These are phyloP conservation scores for Citrus cavaleriei DNA, from an alignment of 345 rosid genomes.

Conservation along the genomic window DNA sequence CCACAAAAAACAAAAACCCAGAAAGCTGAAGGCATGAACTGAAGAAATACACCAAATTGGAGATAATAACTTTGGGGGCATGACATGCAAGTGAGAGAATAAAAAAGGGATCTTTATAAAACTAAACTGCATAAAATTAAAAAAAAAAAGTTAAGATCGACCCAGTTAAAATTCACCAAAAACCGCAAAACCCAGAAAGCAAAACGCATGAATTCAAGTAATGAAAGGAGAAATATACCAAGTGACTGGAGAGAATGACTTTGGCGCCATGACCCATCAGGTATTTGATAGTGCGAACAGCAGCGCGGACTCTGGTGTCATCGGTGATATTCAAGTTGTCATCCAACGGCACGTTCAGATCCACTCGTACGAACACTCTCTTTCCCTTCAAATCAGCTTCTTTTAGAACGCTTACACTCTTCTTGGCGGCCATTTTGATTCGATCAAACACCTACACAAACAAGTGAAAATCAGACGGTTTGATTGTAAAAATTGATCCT, in stretches of 20 bases:
- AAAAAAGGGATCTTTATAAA: too few species aligned
- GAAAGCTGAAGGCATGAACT: not conserved
- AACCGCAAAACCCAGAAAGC: not conserved
- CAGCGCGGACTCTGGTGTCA: slow-evolving; percentile 50
- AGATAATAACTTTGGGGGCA: not conserved
- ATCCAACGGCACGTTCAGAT: slow-evolving; percentile 57
- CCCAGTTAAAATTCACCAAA: not conserved
- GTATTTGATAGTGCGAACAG: slow-evolving; percentile 58
- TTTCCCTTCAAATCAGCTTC: slow-evolving; percentile 66
- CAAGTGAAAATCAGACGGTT: not conserved
- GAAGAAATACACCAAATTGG: not conserved
- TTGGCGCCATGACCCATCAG: slow-evolving; percentile 37
- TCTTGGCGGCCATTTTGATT: slow-evolving; percentile 42
- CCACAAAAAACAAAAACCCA: not conserved
- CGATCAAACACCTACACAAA: not conserved
- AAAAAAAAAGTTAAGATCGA: not conserved
- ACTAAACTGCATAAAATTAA: not conserved
- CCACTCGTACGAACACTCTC: slow-evolving; percentile 59
- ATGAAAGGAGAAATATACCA: slow-evolving; percentile 24
- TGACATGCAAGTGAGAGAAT: too few species aligned
- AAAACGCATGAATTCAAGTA: not conserved
- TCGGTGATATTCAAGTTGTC: slow-evolving; percentile 48
- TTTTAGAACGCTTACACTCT: slow-evolving; percentile 43
- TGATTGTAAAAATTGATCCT: not conserved
- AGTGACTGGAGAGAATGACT: slow-evolving; percentile 46